Evolutionary conservation across 495 filamentous ascomycete species (phyloP).

Genomic region (Penicillium silybi): DNA sequence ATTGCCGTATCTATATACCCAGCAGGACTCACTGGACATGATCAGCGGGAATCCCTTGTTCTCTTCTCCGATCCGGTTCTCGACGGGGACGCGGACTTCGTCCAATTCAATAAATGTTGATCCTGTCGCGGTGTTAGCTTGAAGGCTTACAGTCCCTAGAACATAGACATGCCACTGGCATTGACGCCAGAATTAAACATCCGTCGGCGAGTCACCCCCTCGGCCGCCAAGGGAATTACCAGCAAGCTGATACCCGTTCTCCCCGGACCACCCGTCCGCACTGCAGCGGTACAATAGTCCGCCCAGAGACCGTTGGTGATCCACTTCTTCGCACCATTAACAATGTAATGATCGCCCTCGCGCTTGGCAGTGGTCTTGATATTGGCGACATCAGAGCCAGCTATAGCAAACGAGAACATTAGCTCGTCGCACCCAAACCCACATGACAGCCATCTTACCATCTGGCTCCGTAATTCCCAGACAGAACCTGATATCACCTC

Average conservation of each 20-base stretch:
- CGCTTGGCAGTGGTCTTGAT: slow-evolving; percentile 47
- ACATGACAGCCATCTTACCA: slow-evolving; percentile 22
- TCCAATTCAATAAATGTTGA: slow-evolving; percentile 47
- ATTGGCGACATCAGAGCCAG: slow-evolving; percentile 52
- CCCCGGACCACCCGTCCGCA: slow-evolving; percentile 50
- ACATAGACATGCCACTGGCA: slow-evolving; percentile 31
- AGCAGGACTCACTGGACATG: slow-evolving; percentile 40
- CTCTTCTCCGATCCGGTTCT: slow-evolving; percentile 42
- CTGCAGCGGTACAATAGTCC: slow-evolving; percentile 51
- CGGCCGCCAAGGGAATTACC: slow-evolving; percentile 46
- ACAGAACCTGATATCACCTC: slow-evolving; percentile 47
- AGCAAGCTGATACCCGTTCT: slow-evolving; percentile 46
- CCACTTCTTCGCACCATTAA: slow-evolving; percentile 57
- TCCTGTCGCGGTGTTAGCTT: slow-evolving; percentile 18
- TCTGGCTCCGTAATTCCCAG: slow-evolving; percentile 56
- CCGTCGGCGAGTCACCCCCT: slow-evolving; percentile 60
- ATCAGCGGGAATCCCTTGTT: slow-evolving; percentile 48
- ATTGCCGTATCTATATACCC: neutral
- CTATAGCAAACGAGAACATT: slow-evolving; percentile 13
- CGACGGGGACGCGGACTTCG: slow-evolving; percentile 43
- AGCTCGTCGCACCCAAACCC: neutral
- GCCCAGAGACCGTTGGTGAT: slow-evolving; percentile 55
- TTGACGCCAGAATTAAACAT: slow-evolving; percentile 68
- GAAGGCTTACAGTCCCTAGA: neutral
- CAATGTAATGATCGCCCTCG: slow-evolving; percentile 46